Percentiles rank a stretch among this genome's conserved stretches.
Evolutionary conservation across 257 asterid species (phyloP).

Genomic region (Solanum raphanifolium): DNA sequence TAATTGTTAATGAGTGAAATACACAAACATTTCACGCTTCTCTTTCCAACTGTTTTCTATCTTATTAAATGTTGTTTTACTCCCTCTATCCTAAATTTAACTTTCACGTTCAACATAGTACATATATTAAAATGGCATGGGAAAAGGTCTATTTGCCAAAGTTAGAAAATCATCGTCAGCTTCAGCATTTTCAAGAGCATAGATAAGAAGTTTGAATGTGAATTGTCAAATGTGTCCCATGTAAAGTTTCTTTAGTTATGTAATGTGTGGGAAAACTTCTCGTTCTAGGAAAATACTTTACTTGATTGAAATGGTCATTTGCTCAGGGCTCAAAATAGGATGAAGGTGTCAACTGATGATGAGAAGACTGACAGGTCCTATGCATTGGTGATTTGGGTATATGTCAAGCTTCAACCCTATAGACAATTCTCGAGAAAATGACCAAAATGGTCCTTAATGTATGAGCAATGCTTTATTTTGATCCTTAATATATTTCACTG

Average conservation of each 20-base stretch:
- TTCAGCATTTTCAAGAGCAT: background rate
- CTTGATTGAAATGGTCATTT: too few species aligned
- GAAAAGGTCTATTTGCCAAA: background rate
- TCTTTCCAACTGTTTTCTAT: background rate
- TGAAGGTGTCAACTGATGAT: too few species aligned
- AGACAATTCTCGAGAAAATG: too few species aligned
- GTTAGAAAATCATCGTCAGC: background rate
- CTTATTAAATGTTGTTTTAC: background rate
- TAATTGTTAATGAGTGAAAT: background rate
- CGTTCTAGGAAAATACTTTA: background rate
- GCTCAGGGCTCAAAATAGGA: too few species aligned
- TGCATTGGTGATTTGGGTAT: too few species aligned
- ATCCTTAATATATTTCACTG: too few species aligned
- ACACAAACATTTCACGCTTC: background rate
- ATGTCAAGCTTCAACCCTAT: too few species aligned
- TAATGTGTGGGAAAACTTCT: background rate
- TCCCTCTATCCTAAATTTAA: background rate
- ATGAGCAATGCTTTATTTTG: too few species aligned
- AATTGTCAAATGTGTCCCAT: background rate
- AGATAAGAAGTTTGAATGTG: background rate
- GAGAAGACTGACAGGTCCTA: too few species aligned
- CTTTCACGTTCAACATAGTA: background rate
- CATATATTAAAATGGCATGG: background rate
- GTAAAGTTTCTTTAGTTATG: background rate
- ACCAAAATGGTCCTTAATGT: too few species aligned